Percentiles rank a stretch among this genome's conserved stretches.
Evolutionary conservation across 768 basidiomycete species (phyloP).

Genomic region (Mrakia gelida): DNA sequence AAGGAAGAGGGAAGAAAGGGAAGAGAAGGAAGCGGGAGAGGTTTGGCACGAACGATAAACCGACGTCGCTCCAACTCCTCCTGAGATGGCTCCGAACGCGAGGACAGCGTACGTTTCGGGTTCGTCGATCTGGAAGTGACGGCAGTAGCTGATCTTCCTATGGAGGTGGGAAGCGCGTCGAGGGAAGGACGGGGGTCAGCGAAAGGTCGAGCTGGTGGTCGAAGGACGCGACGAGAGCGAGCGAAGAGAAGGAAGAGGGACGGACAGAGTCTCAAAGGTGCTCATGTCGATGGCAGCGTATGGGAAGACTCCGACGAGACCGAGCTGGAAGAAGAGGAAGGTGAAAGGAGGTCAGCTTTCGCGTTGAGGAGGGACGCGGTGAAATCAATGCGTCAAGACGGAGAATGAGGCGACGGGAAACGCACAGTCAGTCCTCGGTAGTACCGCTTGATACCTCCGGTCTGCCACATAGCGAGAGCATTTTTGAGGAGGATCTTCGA

Average conservation of each 20-base stretch:
- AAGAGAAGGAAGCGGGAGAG: not conserved
- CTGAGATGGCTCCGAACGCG: slow-evolving; percentile 86
- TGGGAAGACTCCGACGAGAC: slow-evolving; percentile 92
- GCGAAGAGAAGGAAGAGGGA: not conserved
- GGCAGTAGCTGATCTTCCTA: slow-evolving; percentile 73
- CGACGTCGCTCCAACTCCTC: slow-evolving; percentile 80
- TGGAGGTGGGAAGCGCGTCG: not conserved
- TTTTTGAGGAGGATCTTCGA: slow-evolving; percentile 55
- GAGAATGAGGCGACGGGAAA: too few species aligned
- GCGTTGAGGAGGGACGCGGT: too few species aligned
- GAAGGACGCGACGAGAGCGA: not conserved
- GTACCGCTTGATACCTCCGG: slow-evolving; percentile 76
- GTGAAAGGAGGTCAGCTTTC: not conserved
- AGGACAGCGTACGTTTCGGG: slow-evolving; percentile 81
- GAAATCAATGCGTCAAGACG: too few species aligned
- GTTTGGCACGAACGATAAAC: slow-evolving; percentile 61
- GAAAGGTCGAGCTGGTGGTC: not conserved
- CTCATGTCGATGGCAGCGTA: slow-evolving; percentile 80
- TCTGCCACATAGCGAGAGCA: slow-evolving; percentile 65
- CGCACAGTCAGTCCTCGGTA: slow-evolving; percentile 86
- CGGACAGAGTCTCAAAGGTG: slow-evolving; percentile 79
- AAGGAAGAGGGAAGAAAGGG: not conserved
- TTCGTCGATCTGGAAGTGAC: slow-evolving; percentile 81
- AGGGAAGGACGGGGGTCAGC: too few species aligned
- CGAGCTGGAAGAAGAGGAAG: slow-evolving; percentile 57